These are phyloP conservation scores for Gonapodya prolifera DNA, from an alignment of 192 early-diverging fungal genomes.

Conservation along the genomic window DNA sequence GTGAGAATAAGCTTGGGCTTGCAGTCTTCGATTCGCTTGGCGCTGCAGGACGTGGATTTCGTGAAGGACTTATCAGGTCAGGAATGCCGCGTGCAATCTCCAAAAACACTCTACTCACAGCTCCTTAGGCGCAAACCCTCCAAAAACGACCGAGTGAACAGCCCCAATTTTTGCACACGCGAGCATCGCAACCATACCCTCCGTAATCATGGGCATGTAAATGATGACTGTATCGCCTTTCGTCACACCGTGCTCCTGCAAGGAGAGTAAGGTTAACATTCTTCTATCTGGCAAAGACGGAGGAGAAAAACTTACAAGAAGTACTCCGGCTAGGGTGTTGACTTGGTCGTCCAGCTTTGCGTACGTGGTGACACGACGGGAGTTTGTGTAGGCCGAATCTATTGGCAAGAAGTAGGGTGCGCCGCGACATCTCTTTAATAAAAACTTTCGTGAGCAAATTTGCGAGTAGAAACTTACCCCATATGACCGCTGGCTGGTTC, in stretches of 20 bases:
- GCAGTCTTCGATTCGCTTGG: constrained; percentile 73
- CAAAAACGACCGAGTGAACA: constrained; percentile 71
- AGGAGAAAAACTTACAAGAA: constrained; percentile 22
- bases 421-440: neutral
- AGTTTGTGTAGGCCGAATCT: constrained; percentile 55
- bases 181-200: constrained; percentile 72
- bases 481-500: constrained; percentile 53
- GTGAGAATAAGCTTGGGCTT: constrained; percentile 61
- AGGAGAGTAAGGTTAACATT: neutral
- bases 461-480: constrained; percentile 11
- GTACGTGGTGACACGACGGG: constrained; percentile 45
- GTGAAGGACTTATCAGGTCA: neutral
- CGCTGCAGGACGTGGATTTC: constrained; percentile 8
- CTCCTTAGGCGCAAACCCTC: constrained; percentile 12
- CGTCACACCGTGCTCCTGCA: constrained; percentile 32
- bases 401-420: neutral
- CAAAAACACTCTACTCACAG: neutral
- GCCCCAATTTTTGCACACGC: constrained; percentile 76
- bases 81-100: neutral
- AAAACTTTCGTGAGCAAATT: neutral
- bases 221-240: constrained; percentile 66
- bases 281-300: neutral
- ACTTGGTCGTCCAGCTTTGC: constrained; percentile 54
- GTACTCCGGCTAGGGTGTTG: constrained; percentile 47
- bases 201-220: constrained; percentile 52